phyloP scores from a whole-genome alignment of 179 eudicot species.

The Gypsophila paniculata region DNA sequence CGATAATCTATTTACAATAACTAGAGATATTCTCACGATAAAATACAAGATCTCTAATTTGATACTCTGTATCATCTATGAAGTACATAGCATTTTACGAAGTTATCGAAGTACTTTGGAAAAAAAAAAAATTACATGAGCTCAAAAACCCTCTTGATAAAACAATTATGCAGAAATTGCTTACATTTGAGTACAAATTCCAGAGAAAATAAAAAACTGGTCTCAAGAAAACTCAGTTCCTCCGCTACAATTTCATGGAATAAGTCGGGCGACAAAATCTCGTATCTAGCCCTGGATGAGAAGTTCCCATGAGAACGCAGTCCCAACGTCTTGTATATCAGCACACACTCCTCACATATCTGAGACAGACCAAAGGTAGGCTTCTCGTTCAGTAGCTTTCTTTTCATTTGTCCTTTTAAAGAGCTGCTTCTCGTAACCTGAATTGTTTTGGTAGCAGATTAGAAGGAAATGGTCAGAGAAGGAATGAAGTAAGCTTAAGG shows the following conservation, averaged over 20 bases:
- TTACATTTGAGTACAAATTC: neutral
- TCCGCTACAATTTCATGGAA: neutral
- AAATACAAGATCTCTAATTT: no score
- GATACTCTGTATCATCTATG: no score
- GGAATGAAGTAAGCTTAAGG: no score
- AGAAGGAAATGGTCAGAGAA: no score
- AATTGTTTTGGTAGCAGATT: neutral
- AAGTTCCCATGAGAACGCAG: neutral
- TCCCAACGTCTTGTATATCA: neutral
- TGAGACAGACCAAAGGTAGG: constrained; percentile 90
- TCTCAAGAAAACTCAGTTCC: neutral
- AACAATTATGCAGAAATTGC: neutral
- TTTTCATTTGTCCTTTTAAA: constrained; percentile 70
- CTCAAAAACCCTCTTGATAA: no score
- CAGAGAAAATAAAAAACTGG: neutral
- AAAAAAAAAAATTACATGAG: neutral
- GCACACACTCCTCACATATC: constrained; percentile 52
- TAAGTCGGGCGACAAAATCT: neutral
- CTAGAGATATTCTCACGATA: no score
- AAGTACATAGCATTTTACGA: neutral
- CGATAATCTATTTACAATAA: no score
- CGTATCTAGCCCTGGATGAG: neutral
- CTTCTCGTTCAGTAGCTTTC: constrained; percentile 80
- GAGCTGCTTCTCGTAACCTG: constrained; percentile 71
- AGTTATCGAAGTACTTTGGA: no score